Evolutionary conservation across 2,329 filamentous ascomycete species (phyloP).

Genomic region (Diaporthe batatas): DNA sequence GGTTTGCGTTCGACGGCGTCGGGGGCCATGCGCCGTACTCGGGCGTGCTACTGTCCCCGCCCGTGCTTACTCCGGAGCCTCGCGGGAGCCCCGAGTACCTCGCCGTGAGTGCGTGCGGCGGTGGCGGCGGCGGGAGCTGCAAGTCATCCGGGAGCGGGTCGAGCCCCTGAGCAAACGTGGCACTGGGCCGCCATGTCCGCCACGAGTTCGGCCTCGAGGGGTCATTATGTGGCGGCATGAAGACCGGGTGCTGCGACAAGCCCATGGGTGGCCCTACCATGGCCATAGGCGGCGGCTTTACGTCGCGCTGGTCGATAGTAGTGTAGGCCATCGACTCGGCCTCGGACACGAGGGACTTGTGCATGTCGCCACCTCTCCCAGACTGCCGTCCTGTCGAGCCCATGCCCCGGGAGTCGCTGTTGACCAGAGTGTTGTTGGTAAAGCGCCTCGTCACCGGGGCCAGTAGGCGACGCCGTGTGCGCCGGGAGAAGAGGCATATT

Average conservation of each 20-base stretch:
- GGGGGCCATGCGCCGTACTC: slow-evolving; percentile 3
- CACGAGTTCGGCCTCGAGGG: background rate
- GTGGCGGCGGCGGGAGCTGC: slow-evolving; percentile 15
- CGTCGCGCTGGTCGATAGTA: background rate
- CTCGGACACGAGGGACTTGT: slow-evolving; percentile 16
- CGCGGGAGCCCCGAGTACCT: slow-evolving; percentile 11
- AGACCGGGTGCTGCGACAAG: slow-evolving; percentile 20
- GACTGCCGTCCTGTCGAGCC: background rate
- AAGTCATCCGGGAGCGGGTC: slow-evolving; percentile 4
- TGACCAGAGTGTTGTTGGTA: background rate
- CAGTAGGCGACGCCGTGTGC: background rate
- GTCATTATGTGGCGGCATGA: background rate
- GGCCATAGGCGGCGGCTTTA: background rate
- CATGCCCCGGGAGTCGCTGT: background rate
- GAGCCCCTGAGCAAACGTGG: slow-evolving; percentile 10
- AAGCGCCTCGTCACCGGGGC: slow-evolving; percentile 5
- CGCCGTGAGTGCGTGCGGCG: slow-evolving; percentile 3
- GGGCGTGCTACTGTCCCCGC: slow-evolving; percentile 10
- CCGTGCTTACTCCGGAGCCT: slow-evolving; percentile 5
- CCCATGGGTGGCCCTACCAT: background rate
- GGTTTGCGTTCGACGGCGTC: background rate
- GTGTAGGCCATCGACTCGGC: background rate
- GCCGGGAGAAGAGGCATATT: slow-evolving; percentile 34
- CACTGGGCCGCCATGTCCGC: slow-evolving; percentile 18
- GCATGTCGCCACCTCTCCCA: background rate